phyloP scores from a whole-genome alignment of 1,139 yeast species.

The Debaryomyces singareniensis region DNA sequence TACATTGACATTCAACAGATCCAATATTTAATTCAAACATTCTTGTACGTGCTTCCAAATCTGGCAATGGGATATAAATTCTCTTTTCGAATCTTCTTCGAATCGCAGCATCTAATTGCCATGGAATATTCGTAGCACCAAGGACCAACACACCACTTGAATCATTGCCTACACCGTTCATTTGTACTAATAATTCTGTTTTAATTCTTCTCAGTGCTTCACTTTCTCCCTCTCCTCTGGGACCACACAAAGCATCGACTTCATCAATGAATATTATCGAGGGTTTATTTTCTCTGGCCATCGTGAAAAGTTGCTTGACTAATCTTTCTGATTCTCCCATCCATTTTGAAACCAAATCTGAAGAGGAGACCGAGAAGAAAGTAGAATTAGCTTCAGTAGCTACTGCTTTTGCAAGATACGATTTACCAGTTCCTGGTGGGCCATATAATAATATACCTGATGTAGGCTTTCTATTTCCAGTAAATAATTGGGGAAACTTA shows the following conservation, averaged over 20 bases:
- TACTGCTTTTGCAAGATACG: constrained; percentile 93
- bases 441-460: constrained; percentile 90
- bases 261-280: constrained; percentile 95
- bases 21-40: constrained; percentile 96
- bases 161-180: constrained; percentile 99
- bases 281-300: constrained; percentile 96
- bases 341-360: constrained; percentile 95
- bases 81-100: constrained; percentile 94
- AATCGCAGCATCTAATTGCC: constrained; percentile 98
- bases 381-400: constrained; percentile 98
- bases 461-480: constrained; percentile 90
- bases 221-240: constrained; percentile 96
- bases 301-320: constrained; percentile 85
- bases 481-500: constrained; percentile 88
- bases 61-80: constrained; percentile 93
- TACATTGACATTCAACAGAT: constrained; percentile 75
- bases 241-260: constrained; percentile 96
- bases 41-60: constrained; percentile 77
- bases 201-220: constrained; percentile 96
- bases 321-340: constrained; percentile 98
- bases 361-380: constrained; percentile 88
- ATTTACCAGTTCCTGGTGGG: constrained; percentile 99
- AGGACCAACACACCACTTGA: constrained; percentile 86
- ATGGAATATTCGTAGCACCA: constrained; percentile 98
- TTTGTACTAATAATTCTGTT: constrained; percentile 92